Evolutionary conservation across 257 asterid genomes (phyloP).

Genomic region (Cordia subcordata): DNA sequence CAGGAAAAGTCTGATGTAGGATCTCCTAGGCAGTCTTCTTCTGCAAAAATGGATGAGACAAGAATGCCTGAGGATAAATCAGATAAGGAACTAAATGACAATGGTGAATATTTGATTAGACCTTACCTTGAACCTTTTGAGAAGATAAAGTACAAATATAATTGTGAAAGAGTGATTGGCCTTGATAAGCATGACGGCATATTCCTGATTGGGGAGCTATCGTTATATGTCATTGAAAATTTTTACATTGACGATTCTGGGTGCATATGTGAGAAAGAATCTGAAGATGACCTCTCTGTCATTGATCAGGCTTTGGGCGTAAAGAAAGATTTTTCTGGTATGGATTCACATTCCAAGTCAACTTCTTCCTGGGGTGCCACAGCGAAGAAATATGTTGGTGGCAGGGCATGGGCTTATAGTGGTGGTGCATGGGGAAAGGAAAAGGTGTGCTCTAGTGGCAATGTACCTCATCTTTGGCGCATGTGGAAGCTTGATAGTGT

Average conservation of each 20-base stretch:
- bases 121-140: constrained; percentile 85
- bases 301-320: constrained; percentile 99
- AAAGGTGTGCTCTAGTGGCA: constrained; percentile 65
- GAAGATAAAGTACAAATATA: constrained; percentile 83
- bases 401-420: constrained; percentile 98
- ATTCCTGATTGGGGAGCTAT: constrained; percentile 87
- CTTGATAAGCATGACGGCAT: constrained; percentile 98
- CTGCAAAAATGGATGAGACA: constrained; percentile 53
- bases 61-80: constrained; percentile 64
- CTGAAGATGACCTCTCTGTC: constrained; percentile 87
- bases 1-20: constrained; percentile 72
- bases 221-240: constrained; percentile 87
- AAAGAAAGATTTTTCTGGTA: constrained; percentile 80
- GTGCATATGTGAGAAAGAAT: constrained; percentile 87
- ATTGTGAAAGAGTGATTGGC: constrained; percentile 96
- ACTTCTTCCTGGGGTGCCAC: constrained; percentile 85
- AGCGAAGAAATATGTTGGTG: constrained; percentile 66
- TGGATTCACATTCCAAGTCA: constrained; percentile 84
- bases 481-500: constrained; percentile 99
- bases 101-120: constrained; percentile 95
- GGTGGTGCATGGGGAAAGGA: constrained; percentile 99
- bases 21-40: constrained; percentile 69
- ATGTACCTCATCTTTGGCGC: constrained; percentile 94
- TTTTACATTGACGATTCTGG: constrained; percentile 90
- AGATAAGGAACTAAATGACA: constrained; percentile 84